Conservation (phyloP, 441 rosid species). For the Gossypium gossypioides region DNA sequence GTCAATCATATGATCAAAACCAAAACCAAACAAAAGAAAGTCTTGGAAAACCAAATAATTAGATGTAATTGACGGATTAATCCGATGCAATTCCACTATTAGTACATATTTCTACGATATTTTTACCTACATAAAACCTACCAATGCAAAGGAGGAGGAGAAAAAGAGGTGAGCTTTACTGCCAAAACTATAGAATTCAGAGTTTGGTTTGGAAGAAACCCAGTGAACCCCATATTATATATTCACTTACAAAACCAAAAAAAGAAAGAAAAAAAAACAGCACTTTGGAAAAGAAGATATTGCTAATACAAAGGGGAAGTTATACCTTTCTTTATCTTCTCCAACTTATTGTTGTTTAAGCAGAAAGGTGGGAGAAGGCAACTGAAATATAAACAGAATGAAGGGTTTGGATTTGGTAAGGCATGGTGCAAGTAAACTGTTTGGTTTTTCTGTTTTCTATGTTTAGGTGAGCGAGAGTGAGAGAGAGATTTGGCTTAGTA, state of each 20-base stretch:
- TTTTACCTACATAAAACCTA: background rate
- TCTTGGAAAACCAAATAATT: no score
- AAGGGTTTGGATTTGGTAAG: background rate
- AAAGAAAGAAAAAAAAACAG: background rate
- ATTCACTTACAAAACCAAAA: background rate
- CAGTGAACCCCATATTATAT: constrained; percentile 15
- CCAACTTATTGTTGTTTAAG: constrained; percentile 7
- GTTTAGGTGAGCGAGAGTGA: no score
- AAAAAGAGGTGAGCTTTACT: background rate
- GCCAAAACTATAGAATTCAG: constrained; percentile 19
- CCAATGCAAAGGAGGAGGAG: background rate
- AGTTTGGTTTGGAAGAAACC: constrained; percentile 23
- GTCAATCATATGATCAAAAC: background rate
- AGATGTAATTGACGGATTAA: no score
- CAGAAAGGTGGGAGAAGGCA: constrained; percentile 22
- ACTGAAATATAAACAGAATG: background rate
- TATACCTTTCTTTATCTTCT: background rate
- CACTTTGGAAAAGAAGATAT: no score
- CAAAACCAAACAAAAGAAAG: background rate
- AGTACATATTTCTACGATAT: no score
- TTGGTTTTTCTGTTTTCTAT: no score
- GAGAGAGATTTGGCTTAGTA: no score
- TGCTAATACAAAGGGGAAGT: no score
- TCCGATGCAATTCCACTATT: no score
- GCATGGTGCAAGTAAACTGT: background rate